Conservation (phyloP, 1,139 yeast genomes). For the Pichia sp. region DNA sequence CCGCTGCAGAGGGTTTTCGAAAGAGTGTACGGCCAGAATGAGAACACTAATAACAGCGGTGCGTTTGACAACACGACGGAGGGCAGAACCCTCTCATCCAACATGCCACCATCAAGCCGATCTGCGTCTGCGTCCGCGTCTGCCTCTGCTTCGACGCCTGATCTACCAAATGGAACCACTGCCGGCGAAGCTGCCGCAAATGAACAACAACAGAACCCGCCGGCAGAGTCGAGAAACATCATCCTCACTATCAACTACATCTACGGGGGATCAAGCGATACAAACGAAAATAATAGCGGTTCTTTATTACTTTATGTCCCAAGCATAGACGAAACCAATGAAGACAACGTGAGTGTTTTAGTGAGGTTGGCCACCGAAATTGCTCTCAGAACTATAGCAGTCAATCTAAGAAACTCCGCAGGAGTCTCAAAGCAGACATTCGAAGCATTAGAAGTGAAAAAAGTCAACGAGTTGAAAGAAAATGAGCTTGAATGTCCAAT, state of each 20-base stretch:
- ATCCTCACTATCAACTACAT: conserved; percentile 37
- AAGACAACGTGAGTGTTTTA: conserved; percentile 50
- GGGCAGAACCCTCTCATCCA: not conserved
- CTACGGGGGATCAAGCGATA: conserved; percentile 28
- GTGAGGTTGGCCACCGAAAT: conserved; percentile 65
- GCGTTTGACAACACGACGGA: not conserved
- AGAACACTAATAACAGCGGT: not conserved
- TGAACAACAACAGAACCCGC: not conserved
- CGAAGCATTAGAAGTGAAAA: conserved; percentile 39
- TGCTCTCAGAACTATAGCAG: conserved; percentile 59
- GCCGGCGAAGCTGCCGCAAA: not conserved
- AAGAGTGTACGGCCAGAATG: conserved; percentile 10
- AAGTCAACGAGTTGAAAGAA: conserved; percentile 33
- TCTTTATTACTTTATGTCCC: conserved; percentile 60
- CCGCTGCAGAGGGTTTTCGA: conserved; percentile 27
- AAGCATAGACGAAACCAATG: conserved; percentile 53
- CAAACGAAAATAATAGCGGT: conserved; percentile 33
- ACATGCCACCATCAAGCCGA: not conserved
- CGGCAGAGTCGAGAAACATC: conserved; percentile 33
- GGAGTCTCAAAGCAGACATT: conserved; percentile 55
- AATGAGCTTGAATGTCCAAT: conserved; percentile 52
- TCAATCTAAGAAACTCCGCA: conserved; percentile 37
- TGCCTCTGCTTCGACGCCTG: not conserved
- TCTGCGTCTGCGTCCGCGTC: not conserved
- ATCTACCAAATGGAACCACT: not conserved